A percentile compares a stretch with the other conserved stretches of the same genome.
Conservation (phyloP, 805 yeast species). For the Saccharomycopsis fermentans region DNA sequence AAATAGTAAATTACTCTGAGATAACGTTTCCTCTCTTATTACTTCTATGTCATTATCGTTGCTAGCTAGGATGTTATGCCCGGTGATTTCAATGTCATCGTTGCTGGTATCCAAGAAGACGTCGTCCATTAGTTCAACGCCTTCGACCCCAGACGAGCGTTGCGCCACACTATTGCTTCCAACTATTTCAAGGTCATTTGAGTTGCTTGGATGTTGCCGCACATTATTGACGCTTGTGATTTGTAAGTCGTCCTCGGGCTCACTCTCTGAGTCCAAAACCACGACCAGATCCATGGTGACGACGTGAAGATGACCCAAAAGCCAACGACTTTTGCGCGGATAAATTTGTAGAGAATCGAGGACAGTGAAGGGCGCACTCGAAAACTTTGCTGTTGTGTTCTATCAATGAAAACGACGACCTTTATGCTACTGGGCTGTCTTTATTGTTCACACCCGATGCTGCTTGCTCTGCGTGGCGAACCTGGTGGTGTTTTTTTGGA, state of each 20-base stretch:
- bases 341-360: too few species aligned
- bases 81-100: conserved; percentile 16
- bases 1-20: background rate
- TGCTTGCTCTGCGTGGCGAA: too few species aligned
- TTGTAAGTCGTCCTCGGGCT: background rate
- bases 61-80: conserved; percentile 12
- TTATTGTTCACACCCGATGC: too few species aligned
- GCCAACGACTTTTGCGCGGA: too few species aligned
- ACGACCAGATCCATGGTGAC: background rate
- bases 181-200: conserved; percentile 1
- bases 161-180: background rate
- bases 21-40: background rate
- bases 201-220: background rate
- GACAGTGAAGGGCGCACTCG: too few species aligned
- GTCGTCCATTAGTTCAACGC: background rate
- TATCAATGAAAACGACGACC: too few species aligned
- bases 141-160: background rate
- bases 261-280: background rate
- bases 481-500: too few species aligned
- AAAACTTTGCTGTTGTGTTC: too few species aligned
- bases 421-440: too few species aligned
- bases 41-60: background rate
- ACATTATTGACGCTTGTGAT: background rate
- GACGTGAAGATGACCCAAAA: too few species aligned
- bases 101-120: background rate